Evolutionary conservation across 2,329 filamentous ascomycete species (phyloP), one percentile per base, ranked within the genome.

Genomic region (Alternaria dauci): DNA sequence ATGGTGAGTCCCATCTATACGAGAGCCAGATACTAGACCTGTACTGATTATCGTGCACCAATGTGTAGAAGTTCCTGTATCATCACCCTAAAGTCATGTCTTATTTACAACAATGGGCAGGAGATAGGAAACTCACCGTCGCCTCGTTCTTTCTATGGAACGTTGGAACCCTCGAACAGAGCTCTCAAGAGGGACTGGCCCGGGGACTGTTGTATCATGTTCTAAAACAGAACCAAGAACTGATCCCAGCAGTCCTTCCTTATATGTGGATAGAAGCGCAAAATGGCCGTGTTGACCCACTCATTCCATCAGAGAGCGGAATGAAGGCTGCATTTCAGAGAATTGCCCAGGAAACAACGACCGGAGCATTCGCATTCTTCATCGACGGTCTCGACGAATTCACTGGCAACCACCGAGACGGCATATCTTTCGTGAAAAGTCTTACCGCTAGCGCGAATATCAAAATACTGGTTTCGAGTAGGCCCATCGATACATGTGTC

Each of bases 301-400:
- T 26, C 14, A 8, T 38, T 3, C 42, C 42, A 14, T 47, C 52
- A 9, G 16, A 14, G 1, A 30, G 16, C n/a, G 52, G 47, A 28
- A 38, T 55, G 43, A 20, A 32, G 7, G 9, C 12, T 3, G 52
- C 52, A 12, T 55, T 55, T 23, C 23, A 41, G 18, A n/a, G 30
- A 25, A 16, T 55, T 9, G 23, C 42, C 23, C 25, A 18, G 8
- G 2, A 30, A 23, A 23, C 23, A 2, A 41, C 52, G 4, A 11
- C 20, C 1, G 52, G 52, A 5, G 43, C 42, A 9, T 55, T 41
- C n/a, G 52, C 43, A 11, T 48, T 55, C 5, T 48, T 55, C 52
- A 55, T 55, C 7, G 52, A 55, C 8, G 52, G 43, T 5, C 43
- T 55, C 25, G 52, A 55, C 7, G 52, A 55, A 7, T 55, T 55